These are phyloP conservation scores for Lactuca saligna DNA, from an alignment of 129 eudicot genomes.

Conservation along the genomic window DNA sequence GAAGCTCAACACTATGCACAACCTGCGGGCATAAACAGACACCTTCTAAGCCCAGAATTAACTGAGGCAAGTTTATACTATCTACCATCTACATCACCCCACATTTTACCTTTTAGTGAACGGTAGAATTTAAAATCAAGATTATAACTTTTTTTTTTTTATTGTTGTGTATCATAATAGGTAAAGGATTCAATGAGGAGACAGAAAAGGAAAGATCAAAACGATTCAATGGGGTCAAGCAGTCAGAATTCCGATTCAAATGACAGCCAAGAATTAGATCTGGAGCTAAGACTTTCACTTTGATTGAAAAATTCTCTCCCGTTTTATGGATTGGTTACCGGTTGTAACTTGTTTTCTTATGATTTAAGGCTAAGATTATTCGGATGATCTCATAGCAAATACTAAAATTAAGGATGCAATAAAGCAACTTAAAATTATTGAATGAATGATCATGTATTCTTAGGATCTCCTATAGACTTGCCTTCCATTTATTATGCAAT, in stretches of 20 bases:
- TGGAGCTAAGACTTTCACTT: slow-evolving; percentile 74
- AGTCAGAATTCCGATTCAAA: slow-evolving; percentile 57
- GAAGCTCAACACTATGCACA: slow-evolving; percentile 51
- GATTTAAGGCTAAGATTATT: not conserved
- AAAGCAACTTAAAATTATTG: not conserved
- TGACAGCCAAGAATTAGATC: slow-evolving; percentile 69
- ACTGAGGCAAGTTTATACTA: slow-evolving; percentile 39
- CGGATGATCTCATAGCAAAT: not conserved
- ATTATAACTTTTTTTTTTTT: not conserved
- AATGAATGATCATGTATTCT: not conserved
- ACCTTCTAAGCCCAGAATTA: slow-evolving; percentile 50
- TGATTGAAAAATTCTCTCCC: slow-evolving; percentile 15
- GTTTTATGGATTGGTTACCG: not conserved
- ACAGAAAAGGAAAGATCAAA: slow-evolving; percentile 41
- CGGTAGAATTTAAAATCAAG: not conserved
- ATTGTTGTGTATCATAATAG: slow-evolving; percentile 3
- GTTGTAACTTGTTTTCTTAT: not conserved
- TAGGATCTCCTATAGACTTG: not conserved
- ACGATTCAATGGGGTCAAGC: slow-evolving; percentile 49
- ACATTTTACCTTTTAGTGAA: not conserved
- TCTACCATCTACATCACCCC: not conserved
- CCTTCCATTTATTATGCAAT: not conserved
- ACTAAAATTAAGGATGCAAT: not conserved
- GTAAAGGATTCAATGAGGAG: slow-evolving; percentile 39
- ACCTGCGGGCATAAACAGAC: slow-evolving; percentile 47